Evolutionary conservation across 495 filamentous ascomycete genomes (phyloP), one percentile per base, ranked within the genome.

Genomic region (Umbilicaria muhlenbergii): DNA sequence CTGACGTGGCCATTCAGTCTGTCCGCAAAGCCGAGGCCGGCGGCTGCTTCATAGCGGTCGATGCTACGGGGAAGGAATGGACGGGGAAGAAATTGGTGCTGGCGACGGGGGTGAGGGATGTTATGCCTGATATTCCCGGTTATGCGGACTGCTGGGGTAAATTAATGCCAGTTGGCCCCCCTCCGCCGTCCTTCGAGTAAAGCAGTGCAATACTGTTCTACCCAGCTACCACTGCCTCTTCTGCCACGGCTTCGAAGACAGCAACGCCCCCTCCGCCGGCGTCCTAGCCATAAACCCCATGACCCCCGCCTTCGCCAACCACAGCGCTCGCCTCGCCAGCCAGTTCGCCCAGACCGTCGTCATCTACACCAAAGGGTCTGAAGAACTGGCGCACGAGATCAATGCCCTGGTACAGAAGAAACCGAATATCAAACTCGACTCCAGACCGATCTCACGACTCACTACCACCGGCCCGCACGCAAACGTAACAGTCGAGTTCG

Each of bases 161-260:
- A 10, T 46, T 43, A 0, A 58, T 63, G 58, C 61, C 54, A 47
- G 53, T 47, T n/a, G n/a, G n/a, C n/a, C n/a, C n/a, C n/a, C n/a
- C n/a, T n/a, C n/a, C n/a, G n/a, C 24, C 34, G 13, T 28, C 5
- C 24, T 6, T 28, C 24, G 4, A 28, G 24, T 6, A 28, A 28
- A 28, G 5, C 24, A 7, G 3, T 6, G 8, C 6, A 28, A 28
- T 21, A 28, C 24, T 28, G 8, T 1, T 1, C 4, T 10, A 5
- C 40, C 57, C 63, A 70, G 60, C 15, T 68, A 58, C 42, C 67
- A 66, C 45, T 70, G 64, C 42, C 58, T 73, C 4, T 70, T 68
- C 55, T 70, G 61, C 44, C 49, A 67, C 44, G 65, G 66, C 11
- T 69, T 59, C 48, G 66, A 73, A 50, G 57, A 67, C 34, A 50